Percentiles rank a stretch among this genome's conserved stretches.
phyloP scores from a whole-genome alignment of 2,329 filamentous ascomycete genomes.

The Botrytis paeoniae region DNA sequence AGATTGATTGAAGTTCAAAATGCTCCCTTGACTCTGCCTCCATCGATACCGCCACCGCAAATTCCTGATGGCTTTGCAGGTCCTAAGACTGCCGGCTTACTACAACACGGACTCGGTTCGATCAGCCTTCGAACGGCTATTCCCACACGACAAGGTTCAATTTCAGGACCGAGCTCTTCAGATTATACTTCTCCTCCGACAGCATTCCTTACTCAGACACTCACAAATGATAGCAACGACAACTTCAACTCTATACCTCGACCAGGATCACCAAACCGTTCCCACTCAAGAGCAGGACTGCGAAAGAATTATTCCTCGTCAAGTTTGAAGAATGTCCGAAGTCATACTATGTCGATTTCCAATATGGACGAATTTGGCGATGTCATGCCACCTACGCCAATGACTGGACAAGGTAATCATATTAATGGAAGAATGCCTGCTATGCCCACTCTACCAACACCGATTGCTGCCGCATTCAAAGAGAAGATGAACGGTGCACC shows the following conservation, averaged over 20 bases:
- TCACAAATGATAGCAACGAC: slow-evolving; percentile 38
- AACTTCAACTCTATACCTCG: slow-evolving; percentile 36
- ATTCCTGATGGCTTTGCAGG: slow-evolving; percentile 25
- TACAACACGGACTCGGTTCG: slow-evolving; percentile 25
- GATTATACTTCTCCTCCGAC: slow-evolving; percentile 36
- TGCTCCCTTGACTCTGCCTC: slow-evolving; percentile 28
- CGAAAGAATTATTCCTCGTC: slow-evolving; percentile 70
- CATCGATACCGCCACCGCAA: slow-evolving; percentile 33
- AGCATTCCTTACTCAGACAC: slow-evolving; percentile 34
- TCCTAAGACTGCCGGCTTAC: slow-evolving; percentile 34
- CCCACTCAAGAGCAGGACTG: slow-evolving; percentile 45
- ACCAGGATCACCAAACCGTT: slow-evolving; percentile 53
- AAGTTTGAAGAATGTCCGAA: slow-evolving; percentile 68
- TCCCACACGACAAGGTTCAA: slow-evolving; percentile 31
- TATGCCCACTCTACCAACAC: slow-evolving; percentile 65
- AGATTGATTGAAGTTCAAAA: slow-evolving; percentile 23
- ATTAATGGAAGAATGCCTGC: slow-evolving; percentile 49
- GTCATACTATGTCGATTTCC: slow-evolving; percentile 68
- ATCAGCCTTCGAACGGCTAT: slow-evolving; percentile 26
- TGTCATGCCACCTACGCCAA: slow-evolving; percentile 69
- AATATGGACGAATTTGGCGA: slow-evolving; percentile 58
- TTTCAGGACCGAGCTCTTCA: slow-evolving; percentile 33
- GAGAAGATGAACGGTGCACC: slow-evolving; percentile 55
- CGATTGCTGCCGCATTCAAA: slow-evolving; percentile 60
- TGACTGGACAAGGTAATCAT: slow-evolving; percentile 50